Percentiles rank a stretch among this genome's conserved stretches.
These are phyloP conservation scores for Kalmanozyma brasiliensis DNA, from an alignment of 1,284 basidiomycete species.

Conservation along the genomic window DNA sequence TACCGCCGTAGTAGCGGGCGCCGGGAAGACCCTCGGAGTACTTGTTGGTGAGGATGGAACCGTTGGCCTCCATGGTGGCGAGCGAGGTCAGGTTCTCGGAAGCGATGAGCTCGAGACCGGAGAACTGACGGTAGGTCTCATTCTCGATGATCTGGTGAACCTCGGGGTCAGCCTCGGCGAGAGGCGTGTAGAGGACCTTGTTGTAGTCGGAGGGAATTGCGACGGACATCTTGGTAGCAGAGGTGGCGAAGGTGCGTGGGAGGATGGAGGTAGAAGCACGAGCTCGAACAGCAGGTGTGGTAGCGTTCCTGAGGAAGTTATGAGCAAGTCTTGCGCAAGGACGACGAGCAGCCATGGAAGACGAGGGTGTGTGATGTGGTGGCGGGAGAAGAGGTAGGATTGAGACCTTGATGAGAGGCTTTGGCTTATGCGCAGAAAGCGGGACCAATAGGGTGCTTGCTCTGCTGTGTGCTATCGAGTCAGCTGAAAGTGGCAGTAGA, in stretches of 20 bases:
- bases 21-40: constrained; percentile 78
- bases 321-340: constrained; percentile 45
- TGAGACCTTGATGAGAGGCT: constrained; percentile 4
- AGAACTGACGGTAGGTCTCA: constrained; percentile 96
- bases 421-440: constrained; percentile 11
- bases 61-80: constrained; percentile 89
- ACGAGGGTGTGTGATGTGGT: constrained; percentile 22
- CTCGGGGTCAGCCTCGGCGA: constrained; percentile 90
- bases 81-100: constrained; percentile 75
- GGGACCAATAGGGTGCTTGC: constrained; percentile 4
- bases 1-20: constrained; percentile 95
- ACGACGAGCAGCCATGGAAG: constrained; percentile 53
- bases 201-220: constrained; percentile 72
- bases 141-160: constrained; percentile 98
- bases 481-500: constrained; percentile 9
- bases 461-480: constrained; percentile 9
- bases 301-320: constrained; percentile 37
- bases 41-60: constrained; percentile 98
- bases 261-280: constrained; percentile 16
- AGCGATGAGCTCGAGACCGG: constrained; percentile 94
- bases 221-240: constrained; percentile 58
- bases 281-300: constrained; percentile 19
- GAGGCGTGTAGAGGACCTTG: constrained; percentile 85
- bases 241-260: constrained; percentile 35
- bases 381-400: background rate